A percentile compares a stretch with the other conserved stretches of the same genome.
Evolutionary conservation across 2,329 filamentous ascomycete genomes (phyloP).

Genomic region (Claviceps digitariae): DNA sequence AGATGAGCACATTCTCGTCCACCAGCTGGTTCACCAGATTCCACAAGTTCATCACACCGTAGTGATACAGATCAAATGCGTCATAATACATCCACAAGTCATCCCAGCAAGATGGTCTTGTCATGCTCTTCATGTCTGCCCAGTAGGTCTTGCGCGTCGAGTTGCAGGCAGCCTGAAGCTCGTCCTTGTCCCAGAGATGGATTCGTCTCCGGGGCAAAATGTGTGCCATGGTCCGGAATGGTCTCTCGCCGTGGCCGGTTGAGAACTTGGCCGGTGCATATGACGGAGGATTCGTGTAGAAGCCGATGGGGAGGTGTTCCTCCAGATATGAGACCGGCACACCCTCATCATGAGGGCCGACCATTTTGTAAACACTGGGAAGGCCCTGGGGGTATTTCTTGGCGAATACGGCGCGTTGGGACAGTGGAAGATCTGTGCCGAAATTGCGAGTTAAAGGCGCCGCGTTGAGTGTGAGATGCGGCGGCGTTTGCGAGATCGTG

Average conservation of each 20-base stretch:
- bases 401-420: conserved; percentile 14
- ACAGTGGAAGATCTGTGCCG: conserved; percentile 12
- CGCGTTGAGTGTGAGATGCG: background rate
- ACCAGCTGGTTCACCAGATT: conserved; percentile 28
- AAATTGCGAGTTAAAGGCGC: conserved; percentile 10
- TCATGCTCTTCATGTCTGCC: conserved; percentile 22
- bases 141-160: conserved; percentile 24
- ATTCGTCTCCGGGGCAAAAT: conserved; percentile 16
- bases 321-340: conserved; percentile 20
- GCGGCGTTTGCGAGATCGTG: background rate
- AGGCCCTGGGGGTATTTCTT: conserved; percentile 24
- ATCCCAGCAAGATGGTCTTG: conserved; percentile 19
- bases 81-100: conserved; percentile 37
- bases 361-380: conserved; percentile 22
- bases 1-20: conserved; percentile 25
- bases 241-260: conserved; percentile 17
- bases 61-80: conserved; percentile 30
- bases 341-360: conserved; percentile 11
- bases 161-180: conserved; percentile 26
- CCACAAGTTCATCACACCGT: conserved; percentile 35
- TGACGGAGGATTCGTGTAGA: conserved; percentile 22
- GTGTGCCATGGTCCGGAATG: conserved; percentile 17
- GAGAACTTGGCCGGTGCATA: conserved; percentile 26
- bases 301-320: conserved; percentile 21
- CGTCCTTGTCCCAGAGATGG: conserved; percentile 25